These are phyloP conservation scores for Colletotrichum orchidophilum DNA, from an alignment of 2,329 filamentous ascomycete species.

Conservation along the genomic window DNA sequence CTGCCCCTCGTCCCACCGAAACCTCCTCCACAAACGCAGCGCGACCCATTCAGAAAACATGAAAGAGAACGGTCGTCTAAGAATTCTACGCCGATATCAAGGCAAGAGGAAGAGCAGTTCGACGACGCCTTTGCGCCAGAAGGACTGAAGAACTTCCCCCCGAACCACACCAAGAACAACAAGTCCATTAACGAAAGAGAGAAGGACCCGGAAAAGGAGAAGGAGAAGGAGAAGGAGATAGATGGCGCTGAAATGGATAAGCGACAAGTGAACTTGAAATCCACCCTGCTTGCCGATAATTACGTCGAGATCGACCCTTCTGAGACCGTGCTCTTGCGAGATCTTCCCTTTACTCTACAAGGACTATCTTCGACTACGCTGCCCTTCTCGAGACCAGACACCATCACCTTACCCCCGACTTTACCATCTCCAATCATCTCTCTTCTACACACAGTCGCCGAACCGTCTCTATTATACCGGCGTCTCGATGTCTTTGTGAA, in stretches of 20 bases:
- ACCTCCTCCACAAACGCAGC: slow-evolving; percentile 41
- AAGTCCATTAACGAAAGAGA: slow-evolving; percentile 44
- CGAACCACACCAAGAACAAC: slow-evolving; percentile 50
- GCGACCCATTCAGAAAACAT: slow-evolving; percentile 47
- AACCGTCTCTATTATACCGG: slow-evolving; percentile 92
- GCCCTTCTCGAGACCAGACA: slow-evolving; percentile 74
- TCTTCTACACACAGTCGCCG: slow-evolving; percentile 87
- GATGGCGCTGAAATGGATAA: slow-evolving; percentile 43
- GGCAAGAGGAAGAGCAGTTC: slow-evolving; percentile 58
- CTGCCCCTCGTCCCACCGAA: slow-evolving; percentile 55
- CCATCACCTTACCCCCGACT: slow-evolving; percentile 78
- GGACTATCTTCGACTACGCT: slow-evolving; percentile 89
- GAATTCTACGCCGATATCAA: slow-evolving; percentile 46
- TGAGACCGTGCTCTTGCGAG: slow-evolving; percentile 75
- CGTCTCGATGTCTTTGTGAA: slow-evolving; percentile 84
- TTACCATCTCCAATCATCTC: slow-evolving; percentile 87
- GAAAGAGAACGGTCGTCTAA: slow-evolving; percentile 48
- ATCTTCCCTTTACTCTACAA: slow-evolving; percentile 92
- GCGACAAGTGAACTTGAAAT: slow-evolving; percentile 65
- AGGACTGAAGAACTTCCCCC: slow-evolving; percentile 57
- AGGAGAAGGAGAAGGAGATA: slow-evolving; percentile 43
- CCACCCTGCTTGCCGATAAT: slow-evolving; percentile 65
- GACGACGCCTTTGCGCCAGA: slow-evolving; percentile 64
- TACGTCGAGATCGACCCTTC: slow-evolving; percentile 66
- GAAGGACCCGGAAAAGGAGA: slow-evolving; percentile 45